Conservation (phyloP, 805 yeast genomes). For the Torulaspora franciscae region DNA sequence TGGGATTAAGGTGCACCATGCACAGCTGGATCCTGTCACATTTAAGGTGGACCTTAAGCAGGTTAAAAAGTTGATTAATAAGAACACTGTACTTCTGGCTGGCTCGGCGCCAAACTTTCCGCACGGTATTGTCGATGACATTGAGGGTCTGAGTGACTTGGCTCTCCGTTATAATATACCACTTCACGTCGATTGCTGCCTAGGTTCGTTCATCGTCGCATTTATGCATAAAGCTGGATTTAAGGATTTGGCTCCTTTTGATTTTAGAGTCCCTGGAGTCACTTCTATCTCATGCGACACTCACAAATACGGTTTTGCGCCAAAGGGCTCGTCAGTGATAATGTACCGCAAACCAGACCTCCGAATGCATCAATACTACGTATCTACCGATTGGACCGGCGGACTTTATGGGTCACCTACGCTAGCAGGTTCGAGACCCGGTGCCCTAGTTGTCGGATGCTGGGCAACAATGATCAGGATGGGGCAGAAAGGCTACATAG, state of each 20-base stretch:
- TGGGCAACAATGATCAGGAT: constrained; percentile 88
- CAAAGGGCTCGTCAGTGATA: constrained; percentile 89
- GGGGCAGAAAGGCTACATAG: constrained; percentile 77
- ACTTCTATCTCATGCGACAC: constrained; percentile 98
- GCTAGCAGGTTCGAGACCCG: constrained; percentile 94
- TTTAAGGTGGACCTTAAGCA: constrained; percentile 61
- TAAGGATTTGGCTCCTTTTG: constrained; percentile 49
- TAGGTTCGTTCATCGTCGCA: constrained; percentile 88
- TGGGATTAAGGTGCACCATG: constrained; percentile 77
- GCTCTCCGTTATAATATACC: constrained; percentile 67
- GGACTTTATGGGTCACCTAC: constrained; percentile 97
- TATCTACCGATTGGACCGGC: constrained; percentile 83
- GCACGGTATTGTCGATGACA: constrained; percentile 92
- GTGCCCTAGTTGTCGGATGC: constrained; percentile 95
- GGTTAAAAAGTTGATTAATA: constrained; percentile 61
- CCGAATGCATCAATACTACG: constrained; percentile 78
- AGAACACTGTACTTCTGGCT: constrained; percentile 74
- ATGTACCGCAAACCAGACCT: constrained; percentile 73
- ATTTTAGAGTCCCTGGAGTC: constrained; percentile 85
- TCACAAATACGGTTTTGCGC: constrained; percentile 98
- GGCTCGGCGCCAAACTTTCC: constrained; percentile 98
- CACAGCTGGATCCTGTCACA: constrained; percentile 63
- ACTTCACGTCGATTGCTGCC: constrained; percentile 91
- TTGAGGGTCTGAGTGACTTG: constrained; percentile 59
- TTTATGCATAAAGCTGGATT: constrained; percentile 64